Conservation (phyloP, 371 early-diverging fungal species). For the Haplosporangium sp. region DNA sequence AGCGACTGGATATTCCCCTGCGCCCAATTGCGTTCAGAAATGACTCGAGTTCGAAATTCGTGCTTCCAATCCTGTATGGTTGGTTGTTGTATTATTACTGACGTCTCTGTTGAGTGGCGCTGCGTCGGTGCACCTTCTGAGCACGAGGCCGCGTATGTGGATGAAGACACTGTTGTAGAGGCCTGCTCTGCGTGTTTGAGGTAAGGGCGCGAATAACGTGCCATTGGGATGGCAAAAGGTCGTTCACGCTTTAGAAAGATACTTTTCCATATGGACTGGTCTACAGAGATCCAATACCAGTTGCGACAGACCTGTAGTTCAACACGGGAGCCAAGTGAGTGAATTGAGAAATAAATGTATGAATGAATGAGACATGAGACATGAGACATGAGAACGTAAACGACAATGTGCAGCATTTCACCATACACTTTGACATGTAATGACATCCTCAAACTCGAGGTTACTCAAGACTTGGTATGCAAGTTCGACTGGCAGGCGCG, state of each 20-base stretch:
- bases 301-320: constrained; percentile 35
- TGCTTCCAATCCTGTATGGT: constrained; percentile 36
- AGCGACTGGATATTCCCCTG: constrained; percentile 44
- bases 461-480: constrained; percentile 38
- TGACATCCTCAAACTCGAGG: constrained; percentile 39
- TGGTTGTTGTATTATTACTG: background rate
- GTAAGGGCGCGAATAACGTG: background rate
- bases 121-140: background rate
- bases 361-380: background rate
- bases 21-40: constrained; percentile 48
- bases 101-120: background rate
- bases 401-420: background rate
- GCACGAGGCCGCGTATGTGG: background rate
- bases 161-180: background rate
- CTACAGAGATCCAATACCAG: constrained; percentile 45
- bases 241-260: constrained; percentile 27
- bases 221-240: constrained; percentile 25
- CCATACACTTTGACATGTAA: constrained; percentile 38
- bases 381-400: background rate
- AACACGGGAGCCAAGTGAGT: background rate
- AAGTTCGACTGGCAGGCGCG: constrained; percentile 38
- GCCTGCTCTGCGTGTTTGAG: background rate
- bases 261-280: constrained; percentile 41
- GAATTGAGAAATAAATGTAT: background rate
- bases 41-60: constrained; percentile 22